Evolutionary conservation across 2,329 filamentous ascomycete species (phyloP), one percentile per base, ranked within the genome.

Genomic region (Fusarium coffeatum): DNA sequence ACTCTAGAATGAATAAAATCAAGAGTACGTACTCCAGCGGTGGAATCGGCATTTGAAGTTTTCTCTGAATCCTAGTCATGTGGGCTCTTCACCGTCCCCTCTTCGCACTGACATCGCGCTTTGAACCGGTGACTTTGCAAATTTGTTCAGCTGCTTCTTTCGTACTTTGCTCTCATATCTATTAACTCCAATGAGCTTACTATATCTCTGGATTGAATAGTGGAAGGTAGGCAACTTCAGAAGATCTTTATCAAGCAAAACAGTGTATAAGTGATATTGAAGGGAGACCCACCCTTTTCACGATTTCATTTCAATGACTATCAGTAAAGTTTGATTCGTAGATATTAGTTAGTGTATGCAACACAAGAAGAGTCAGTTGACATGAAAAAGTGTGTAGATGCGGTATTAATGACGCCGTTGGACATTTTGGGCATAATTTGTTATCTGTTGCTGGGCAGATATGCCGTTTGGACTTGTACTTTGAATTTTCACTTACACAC

Each of bases 31-130:
- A 18, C 23, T 22, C 8, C 16, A 18, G 34, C 8, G 7, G n/a
- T 41, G 18, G 16, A 34, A 37, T 53, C 18, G 23, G 49, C 34
- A 42, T 42, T 50, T n/a, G 43, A 25, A 49, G 54, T 40, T 49
- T 40, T 28, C 30, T 20, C 13, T 16, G 30, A 20, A 40, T 49
- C 45, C 54, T 20, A 30, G 23, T 50, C 42, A 49, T 40, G 54
- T 40, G 42, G 42, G 54, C 25, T 50, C 16, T 55, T 49, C 30
- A 55, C 53, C 42, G 28, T 48, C 27, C 54, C 43, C 42, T 49
- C 42, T 32, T 49, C 49, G 49, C 49, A 27, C 37, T 53, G 49
- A 53, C 34, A 41, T 51, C 18, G 49, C 41, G 49, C 49, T 25
- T n/a, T 28, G 7, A 42, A 42, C n/a, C 15, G 23, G 18, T 53